Evolutionary conservation across 805 yeast species (phyloP).

Genomic region (Saturnispora halmiae): DNA sequence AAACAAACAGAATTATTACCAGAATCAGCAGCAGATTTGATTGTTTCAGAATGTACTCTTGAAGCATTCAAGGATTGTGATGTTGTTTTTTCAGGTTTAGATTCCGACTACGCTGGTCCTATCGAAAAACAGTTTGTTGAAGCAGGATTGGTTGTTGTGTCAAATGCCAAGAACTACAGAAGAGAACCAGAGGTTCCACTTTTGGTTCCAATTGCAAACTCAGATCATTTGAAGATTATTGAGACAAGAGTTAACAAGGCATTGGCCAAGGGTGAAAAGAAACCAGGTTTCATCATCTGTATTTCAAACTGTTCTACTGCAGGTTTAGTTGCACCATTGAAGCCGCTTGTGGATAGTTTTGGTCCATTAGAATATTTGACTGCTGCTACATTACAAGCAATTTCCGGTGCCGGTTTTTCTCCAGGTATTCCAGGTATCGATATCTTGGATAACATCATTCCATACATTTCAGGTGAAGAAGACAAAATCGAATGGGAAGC

Average conservation of each 20-base stretch:
- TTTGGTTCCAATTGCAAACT: conserved; percentile 90
- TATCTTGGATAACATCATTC: conserved; percentile 87
- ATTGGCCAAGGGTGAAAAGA: conserved; percentile 40
- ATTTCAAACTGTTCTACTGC: conserved; percentile 98
- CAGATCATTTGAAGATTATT: conserved; percentile 76
- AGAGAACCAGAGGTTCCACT: conserved; percentile 81
- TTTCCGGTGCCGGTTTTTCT: conserved; percentile 96
- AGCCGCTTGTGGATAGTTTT: conserved; percentile 81
- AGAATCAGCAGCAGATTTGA: conserved; percentile 45
- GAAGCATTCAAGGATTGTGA: conserved; percentile 82
- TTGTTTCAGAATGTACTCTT: conserved; percentile 70
- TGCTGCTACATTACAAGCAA: conserved; percentile 91
- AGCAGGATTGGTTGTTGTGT: conserved; percentile 74
- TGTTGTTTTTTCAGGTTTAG: conserved; percentile 89
- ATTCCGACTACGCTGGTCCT: conserved; percentile 86
- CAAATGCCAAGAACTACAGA: conserved; percentile 95
- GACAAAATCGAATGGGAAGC: conserved; percentile 99
- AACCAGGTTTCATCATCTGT: conserved; percentile 80
- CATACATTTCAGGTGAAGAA: conserved; percentile 93
- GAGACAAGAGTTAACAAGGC: conserved; percentile 50
- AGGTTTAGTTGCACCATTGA: conserved; percentile 91
- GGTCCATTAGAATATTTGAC: conserved; percentile 87
- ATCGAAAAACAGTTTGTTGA: conserved; percentile 80
- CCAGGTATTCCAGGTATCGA: conserved; percentile 98
- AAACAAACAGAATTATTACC: conserved; percentile 86